Percentiles rank a stretch among this genome's conserved stretches.
Conservation (phyloP, 805 yeast genomes). For the Wickerhamiella shivajii region DNA sequence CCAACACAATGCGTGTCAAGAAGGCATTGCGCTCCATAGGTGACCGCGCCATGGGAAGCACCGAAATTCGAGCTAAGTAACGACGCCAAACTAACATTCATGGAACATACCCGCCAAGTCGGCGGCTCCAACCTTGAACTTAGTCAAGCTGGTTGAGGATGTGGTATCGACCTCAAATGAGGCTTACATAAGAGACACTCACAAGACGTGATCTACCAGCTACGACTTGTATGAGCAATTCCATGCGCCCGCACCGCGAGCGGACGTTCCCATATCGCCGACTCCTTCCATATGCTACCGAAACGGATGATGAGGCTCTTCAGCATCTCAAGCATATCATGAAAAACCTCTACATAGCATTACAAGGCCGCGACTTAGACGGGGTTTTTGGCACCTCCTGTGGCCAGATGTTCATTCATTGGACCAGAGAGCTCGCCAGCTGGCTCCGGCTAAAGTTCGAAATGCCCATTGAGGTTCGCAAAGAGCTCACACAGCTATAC, state of each 20-base stretch:
- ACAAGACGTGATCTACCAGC: no score
- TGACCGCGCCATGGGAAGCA: no score
- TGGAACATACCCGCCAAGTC: no score
- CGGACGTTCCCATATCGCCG: constrained; percentile 29
- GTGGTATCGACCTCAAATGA: no score
- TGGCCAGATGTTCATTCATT: constrained; percentile 57
- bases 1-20: no score
- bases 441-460: constrained; percentile 69
- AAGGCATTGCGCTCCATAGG: no score
- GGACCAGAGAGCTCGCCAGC: constrained; percentile 75
- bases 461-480: constrained; percentile 52
- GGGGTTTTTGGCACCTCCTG: constrained; percentile 46
- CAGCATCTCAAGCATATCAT: constrained; percentile 67
- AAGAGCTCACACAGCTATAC: constrained; percentile 50
- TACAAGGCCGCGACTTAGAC: constrained; percentile 56
- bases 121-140: no score
- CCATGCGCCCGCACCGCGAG: constrained; percentile 20
- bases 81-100: no score
- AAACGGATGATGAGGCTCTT: constrained; percentile 51
- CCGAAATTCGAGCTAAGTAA: no score
- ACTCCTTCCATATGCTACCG: constrained; percentile 62
- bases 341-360: constrained; percentile 63
- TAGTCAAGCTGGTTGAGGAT: no score
- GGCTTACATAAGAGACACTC: no score
- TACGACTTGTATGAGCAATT: no score